Evolutionary conservation across 805 yeast genomes (phyloP).

Genomic region (Cyberlindnera saturnus): DNA sequence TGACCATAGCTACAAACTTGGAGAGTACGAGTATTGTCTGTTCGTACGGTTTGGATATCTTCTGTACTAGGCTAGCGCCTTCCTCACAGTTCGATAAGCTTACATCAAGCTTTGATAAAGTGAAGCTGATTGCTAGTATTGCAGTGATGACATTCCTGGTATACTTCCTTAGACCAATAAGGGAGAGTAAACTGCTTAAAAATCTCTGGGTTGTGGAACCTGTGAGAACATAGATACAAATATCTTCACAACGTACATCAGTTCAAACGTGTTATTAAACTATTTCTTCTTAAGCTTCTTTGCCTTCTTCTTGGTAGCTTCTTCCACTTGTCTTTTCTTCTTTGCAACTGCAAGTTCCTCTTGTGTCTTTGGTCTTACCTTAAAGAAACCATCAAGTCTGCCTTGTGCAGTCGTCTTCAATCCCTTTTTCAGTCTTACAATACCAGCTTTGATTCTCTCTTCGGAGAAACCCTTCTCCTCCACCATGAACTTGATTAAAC

Average conservation of each 20-base stretch:
- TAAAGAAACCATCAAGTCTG: constrained; percentile 87
- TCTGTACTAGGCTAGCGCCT: constrained; percentile 74
- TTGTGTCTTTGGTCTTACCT: constrained; percentile 50
- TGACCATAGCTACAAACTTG: constrained; percentile 54
- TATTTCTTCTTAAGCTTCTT: constrained; percentile 19
- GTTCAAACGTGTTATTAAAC: background rate
- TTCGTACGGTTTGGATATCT: constrained; percentile 60
- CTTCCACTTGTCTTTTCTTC: constrained; percentile 24
- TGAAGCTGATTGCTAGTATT: constrained; percentile 57
- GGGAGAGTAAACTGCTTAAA: constrained; percentile 45
- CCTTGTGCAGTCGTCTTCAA: constrained; percentile 85
- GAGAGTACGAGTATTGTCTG: constrained; percentile 81
- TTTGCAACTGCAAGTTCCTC: constrained; percentile 32
- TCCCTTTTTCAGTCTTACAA: constrained; percentile 77
- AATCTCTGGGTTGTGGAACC: constrained; percentile 13
- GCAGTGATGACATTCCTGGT: constrained; percentile 41
- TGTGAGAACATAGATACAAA: background rate
- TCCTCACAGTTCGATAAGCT: constrained; percentile 79
- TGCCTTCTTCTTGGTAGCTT: constrained; percentile 23
- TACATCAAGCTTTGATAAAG: constrained; percentile 59
- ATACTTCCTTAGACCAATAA: constrained; percentile 51
- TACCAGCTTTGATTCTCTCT: constrained; percentile 85
- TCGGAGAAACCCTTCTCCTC: constrained; percentile 87
- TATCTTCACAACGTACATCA: background rate
- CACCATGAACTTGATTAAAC: constrained; percentile 75